phyloP scores from a whole-genome alignment of 176 grass and related monocot genomes.

The Oryza glumipatula region DNA sequence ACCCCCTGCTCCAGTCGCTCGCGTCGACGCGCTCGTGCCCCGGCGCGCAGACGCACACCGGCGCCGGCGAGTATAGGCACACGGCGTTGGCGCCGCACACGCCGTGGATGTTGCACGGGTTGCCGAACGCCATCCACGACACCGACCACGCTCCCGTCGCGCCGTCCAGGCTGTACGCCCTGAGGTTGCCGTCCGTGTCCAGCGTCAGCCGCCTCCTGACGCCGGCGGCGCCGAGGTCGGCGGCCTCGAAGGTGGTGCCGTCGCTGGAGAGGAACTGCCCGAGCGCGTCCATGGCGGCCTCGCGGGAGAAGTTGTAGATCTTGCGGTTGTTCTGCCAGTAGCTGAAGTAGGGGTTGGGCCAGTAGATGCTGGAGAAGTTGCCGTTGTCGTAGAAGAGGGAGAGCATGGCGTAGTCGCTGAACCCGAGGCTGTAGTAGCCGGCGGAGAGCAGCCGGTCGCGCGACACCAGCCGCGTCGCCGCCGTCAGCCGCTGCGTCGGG shows the following conservation, averaged over 20 bases:
- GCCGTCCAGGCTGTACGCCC: constrained; percentile 60
- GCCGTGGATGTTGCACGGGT: constrained; percentile 55
- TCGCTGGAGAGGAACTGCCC: constrained; percentile 67
- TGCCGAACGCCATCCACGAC: constrained; percentile 54
- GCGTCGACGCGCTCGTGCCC: constrained; percentile 35
- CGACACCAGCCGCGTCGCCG: constrained; percentile 37
- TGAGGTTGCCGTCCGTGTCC: constrained; percentile 68
- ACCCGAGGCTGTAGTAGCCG: constrained; percentile 55
- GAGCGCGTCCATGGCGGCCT: constrained; percentile 44
- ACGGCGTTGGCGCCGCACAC: constrained; percentile 57
- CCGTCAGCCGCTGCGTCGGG: constrained; percentile 48
- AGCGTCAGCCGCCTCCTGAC: constrained; percentile 61
- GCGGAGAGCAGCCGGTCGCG: constrained; percentile 29
- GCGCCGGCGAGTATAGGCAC: constrained; percentile 42
- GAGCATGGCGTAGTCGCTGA: constrained; percentile 65
- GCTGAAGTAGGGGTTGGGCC: constrained; percentile 51
- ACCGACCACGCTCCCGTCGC: constrained; percentile 29
- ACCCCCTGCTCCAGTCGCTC: constrained; percentile 43
- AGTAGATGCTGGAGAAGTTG: constrained; percentile 65
- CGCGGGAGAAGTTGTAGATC: constrained; percentile 56
- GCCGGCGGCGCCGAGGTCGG: constrained; percentile 37
- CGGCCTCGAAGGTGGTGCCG: constrained; percentile 44
- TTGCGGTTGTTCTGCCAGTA: constrained; percentile 54
- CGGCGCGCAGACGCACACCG: constrained; percentile 44
- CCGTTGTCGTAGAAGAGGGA: constrained; percentile 60